Percentiles rank a stretch among this genome's conserved stretches.
phyloP scores from a whole-genome alignment of 1,139 yeast genomes.

The Hyphopichia fennica region DNA sequence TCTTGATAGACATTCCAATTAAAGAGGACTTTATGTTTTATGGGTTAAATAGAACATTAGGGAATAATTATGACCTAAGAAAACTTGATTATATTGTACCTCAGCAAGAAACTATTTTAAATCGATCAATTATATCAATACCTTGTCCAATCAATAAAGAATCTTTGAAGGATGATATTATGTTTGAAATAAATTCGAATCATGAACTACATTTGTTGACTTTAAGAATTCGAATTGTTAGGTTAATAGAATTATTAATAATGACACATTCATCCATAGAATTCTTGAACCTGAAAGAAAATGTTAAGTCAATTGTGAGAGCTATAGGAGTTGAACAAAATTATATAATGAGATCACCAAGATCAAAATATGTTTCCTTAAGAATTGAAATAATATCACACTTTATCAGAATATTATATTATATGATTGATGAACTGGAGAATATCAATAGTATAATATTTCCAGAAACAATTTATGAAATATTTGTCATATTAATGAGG shows the following conservation, averaged over 20 bases:
- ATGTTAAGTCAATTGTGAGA: slow-evolving; percentile 45
- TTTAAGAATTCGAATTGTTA: slow-evolving; percentile 41
- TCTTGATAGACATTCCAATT: slow-evolving; percentile 41
- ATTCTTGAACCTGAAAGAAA: slow-evolving; percentile 33
- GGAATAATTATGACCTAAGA: slow-evolving; percentile 46
- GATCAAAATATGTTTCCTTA: slow-evolving; percentile 40
- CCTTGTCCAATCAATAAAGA: slow-evolving; percentile 31
- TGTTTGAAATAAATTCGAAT: slow-evolving; percentile 21
- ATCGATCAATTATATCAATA: slow-evolving; percentile 23
- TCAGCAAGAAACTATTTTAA: slow-evolving; percentile 19
- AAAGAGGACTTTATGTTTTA: slow-evolving; percentile 42
- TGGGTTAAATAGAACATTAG: slow-evolving; percentile 56
- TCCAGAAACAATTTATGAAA: slow-evolving; percentile 46
- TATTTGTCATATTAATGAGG: slow-evolving; percentile 53
- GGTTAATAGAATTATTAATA: slow-evolving; percentile 45
- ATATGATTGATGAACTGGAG: slow-evolving; percentile 30
- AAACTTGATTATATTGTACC: slow-evolving; percentile 37
- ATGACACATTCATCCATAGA: slow-evolving; percentile 29
- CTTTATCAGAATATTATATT: slow-evolving; percentile 31
- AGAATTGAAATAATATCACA: slow-evolving; percentile 46
- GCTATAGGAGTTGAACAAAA: slow-evolving; percentile 56
- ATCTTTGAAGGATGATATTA: slow-evolving; percentile 3
- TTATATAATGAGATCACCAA: slow-evolving; percentile 44
- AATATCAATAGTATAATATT: slow-evolving; percentile 35
- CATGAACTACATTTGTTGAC: slow-evolving; percentile 47